phyloP scores from a whole-genome alignment of 208 protist genomes.

The Porcisia hertigi region DNA sequence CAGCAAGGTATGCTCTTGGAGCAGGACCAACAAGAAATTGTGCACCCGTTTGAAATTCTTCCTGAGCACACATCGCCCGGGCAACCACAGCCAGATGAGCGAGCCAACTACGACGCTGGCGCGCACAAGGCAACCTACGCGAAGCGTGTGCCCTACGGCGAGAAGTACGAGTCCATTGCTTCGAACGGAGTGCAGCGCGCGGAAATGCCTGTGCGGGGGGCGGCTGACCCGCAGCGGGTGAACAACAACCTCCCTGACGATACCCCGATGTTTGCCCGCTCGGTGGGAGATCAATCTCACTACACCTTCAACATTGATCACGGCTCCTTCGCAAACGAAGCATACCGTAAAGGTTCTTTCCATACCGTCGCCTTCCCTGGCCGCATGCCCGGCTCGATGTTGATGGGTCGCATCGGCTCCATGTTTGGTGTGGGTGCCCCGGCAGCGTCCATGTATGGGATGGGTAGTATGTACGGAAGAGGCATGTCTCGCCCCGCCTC shows the following conservation, averaged over 20 bases:
- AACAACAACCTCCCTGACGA: slow-evolving; percentile 35
- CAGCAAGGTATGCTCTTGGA: not conserved
- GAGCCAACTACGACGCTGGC: slow-evolving; percentile 25
- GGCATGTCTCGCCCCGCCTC: slow-evolving; percentile 17
- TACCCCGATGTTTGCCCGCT: slow-evolving; percentile 14
- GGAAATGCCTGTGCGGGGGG: slow-evolving; percentile 18
- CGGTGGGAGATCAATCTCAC: slow-evolving; percentile 18
- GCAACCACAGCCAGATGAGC: not conserved
- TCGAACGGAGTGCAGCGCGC: slow-evolving; percentile 25
- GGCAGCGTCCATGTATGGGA: slow-evolving; percentile 21
- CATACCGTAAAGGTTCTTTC: slow-evolving; percentile 9
- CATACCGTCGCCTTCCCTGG: slow-evolving; percentile 20
- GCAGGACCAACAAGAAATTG: not conserved
- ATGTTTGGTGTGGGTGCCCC: slow-evolving; percentile 25
- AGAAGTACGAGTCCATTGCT: slow-evolving; percentile 18
- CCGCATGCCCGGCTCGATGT: slow-evolving; percentile 14
- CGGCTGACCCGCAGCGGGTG: slow-evolving; percentile 24
- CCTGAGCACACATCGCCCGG: not conserved
- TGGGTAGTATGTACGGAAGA: slow-evolving; percentile 28
- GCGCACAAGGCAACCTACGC: slow-evolving; percentile 35
- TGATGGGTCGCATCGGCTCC: slow-evolving; percentile 13
- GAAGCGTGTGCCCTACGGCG: slow-evolving; percentile 34
- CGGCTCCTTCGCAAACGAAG: slow-evolving; percentile 32
- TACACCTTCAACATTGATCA: slow-evolving; percentile 33
- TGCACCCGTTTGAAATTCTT: not conserved